Base-by-base conservation (phyloP, 2,329 filamentous ascomycete genomes). In the Stachybotrys chartarum region DNA sequence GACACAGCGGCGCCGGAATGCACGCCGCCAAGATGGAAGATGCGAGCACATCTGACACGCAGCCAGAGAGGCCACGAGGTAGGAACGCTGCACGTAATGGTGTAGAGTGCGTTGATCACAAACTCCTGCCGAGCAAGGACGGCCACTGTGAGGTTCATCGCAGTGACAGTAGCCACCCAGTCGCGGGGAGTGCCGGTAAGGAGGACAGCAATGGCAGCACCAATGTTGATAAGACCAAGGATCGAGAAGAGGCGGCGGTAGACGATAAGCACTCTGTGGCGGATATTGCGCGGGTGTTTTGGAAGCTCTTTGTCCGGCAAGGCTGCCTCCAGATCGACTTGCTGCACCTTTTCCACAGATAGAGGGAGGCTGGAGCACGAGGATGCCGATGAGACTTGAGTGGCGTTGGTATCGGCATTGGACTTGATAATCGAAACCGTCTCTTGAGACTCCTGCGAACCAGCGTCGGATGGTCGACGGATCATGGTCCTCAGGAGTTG, bases 191-290 rank as follows among this genome's bases (percentile, higher is more conserved):
- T 58, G 7, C 64, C 62, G 44, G 69, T 61, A 49, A 74, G 60
- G 24, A 78, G 60, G 46, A 80, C 68, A 52, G 70, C 66, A 45
- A 75, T 64, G 32, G 79, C 72, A 17, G 78, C 80, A 10, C 71
- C 71, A 17, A 77, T 64, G 61, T 85, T 85, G 61, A 72, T 67
- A n/a, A 82, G 59, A 53, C 78, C 75, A 17, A 82, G 72, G 2
- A 82, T 49, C 11, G 78, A 76, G 64, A 85, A 83, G 1, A 85
- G 73, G 1, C 78, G 75, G 4, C 81, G 76, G 60, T 85, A 85
- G 14, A 80, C 71, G 53, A 78, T 79, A 58, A 82, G 71, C 18
- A 80, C 61, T 30, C 73, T 71, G 58, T 75, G 70, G 1, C 73
- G 68, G 11, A 78, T 51, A 30, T 69, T 72, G 16, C 74, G 70